Conservation (phyloP, 1,284 basidiomycete genomes). For the Marasmius tenuissimus region DNA sequence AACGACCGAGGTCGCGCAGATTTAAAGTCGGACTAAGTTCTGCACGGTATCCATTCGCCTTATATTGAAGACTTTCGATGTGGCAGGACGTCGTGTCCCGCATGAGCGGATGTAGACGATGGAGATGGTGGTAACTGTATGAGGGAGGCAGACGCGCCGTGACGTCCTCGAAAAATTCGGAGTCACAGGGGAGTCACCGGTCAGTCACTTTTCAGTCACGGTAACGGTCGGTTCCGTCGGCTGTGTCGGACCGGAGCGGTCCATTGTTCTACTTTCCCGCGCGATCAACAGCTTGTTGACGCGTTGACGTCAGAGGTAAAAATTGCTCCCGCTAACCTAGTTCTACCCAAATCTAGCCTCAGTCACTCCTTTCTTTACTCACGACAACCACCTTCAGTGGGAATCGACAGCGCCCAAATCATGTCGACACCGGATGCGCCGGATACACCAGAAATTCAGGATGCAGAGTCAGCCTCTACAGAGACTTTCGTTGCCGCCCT, state of each 20-base stretch:
- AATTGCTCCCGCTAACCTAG: too few relatives aligned
- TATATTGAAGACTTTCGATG: background rate
- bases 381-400: background rate
- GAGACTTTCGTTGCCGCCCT: slow-evolving; percentile 77
- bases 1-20: slow-evolving; percentile 19
- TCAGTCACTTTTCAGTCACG: too few relatives aligned
- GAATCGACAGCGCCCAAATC: slow-evolving; percentile 13
- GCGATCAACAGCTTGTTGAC: too few relatives aligned
- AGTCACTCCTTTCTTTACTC: background rate
- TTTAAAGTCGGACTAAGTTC: slow-evolving; percentile 13
- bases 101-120: background rate
- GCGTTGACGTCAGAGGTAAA: too few relatives aligned
- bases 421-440: slow-evolving; percentile 21
- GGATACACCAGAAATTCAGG: too few relatives aligned
- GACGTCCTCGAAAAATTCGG: background rate
- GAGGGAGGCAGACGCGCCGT: too few relatives aligned
- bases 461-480: slow-evolving; percentile 43
- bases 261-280: too few relatives aligned
- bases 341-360: too few relatives aligned
- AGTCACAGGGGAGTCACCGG: background rate
- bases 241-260: too few relatives aligned
- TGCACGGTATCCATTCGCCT: background rate
- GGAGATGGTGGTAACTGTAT: too few relatives aligned
- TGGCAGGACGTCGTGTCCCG: background rate
- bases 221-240: too few relatives aligned